Percentiles rank a stretch among this genome's conserved stretches.
Conservation (phyloP, 2,329 filamentous ascomycete species). For the Aureobasidium melanogenum region DNA sequence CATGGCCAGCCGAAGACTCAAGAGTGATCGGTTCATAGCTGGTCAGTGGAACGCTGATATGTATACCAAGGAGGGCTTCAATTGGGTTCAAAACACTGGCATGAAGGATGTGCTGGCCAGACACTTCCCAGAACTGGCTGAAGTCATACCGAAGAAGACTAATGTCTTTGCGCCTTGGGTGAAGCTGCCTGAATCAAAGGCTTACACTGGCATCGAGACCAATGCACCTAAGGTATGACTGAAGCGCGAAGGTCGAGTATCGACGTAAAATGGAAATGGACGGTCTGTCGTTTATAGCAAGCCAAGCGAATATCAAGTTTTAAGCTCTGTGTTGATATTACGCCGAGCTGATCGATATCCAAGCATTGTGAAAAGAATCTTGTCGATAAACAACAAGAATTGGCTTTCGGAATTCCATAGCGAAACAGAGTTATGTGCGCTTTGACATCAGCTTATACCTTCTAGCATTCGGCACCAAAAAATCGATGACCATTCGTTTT, state of each 20-base stretch:
- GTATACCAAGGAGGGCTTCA: constrained; percentile 34
- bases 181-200: constrained; percentile 19
- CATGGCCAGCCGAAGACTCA: constrained; percentile 36
- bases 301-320: background rate
- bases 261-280: too few relatives aligned
- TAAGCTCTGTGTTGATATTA: too few relatives aligned
- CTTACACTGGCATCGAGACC: constrained; percentile 23
- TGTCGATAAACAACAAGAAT: too few relatives aligned
- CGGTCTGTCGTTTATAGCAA: too few relatives aligned
- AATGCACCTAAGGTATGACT: constrained; percentile 14
- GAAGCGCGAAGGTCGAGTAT: too few relatives aligned
- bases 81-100: constrained; percentile 34
- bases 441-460: too few relatives aligned
- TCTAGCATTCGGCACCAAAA: background rate
- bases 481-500: constrained; percentile 18
- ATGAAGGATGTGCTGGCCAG: constrained; percentile 37
- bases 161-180: constrained; percentile 30
- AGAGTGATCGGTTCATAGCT: constrained; percentile 39
- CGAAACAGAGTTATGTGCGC: too few relatives aligned
- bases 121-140: constrained; percentile 35
- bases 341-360: too few relatives aligned
- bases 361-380: too few relatives aligned
- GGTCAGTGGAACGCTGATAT: constrained; percentile 32
- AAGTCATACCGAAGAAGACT: constrained; percentile 22
- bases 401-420: too few relatives aligned